Evolutionary conservation across 2,329 filamentous ascomycete species (phyloP), one percentile per base, ranked within the genome.

Genomic region (Aspergillus aculeatinus): DNA sequence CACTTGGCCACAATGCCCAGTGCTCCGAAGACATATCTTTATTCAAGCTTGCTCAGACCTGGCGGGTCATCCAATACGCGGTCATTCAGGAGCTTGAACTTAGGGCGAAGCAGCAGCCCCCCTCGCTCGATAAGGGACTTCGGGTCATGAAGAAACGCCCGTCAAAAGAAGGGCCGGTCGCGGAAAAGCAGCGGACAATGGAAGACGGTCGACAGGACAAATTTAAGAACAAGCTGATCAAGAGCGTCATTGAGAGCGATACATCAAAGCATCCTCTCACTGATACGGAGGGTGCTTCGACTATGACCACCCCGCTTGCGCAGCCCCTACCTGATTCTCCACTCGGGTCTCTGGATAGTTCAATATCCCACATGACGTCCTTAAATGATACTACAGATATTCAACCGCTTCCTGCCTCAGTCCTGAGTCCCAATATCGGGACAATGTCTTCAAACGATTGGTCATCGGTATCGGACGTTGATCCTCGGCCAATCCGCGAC

Each of bases 11-110:
- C 35, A 87, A 87, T 70, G 82, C 82, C 5, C 74, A 79, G 50
- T 78, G 82, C 63, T 83, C 83, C 27, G 78, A 84, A 62, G 74
- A 77, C 59, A 78, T 79, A 35, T 79, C 80, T 44, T 73, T 81
- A 62, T 76, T 81, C 64, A 78, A 81, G 57, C 73, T 85, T 50
- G 82, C 85, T 33, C 82, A 87, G 63, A 84, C 83, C 21, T 88
- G 85, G 85, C 81, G 80, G 57, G 79, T 87, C 23, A 71, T 86
- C 35, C 82, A 81, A 57, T 77, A 79, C 58, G 78, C 80, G 27
- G 76, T 85, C 56, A 68, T 80, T 2, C 77, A 81, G 59, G 82
- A 85, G 60, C 75, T 85, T 29, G 74, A 74, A 58, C 61, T 67
- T 47, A 77, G 76, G 65, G 73, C 73, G 9, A 71, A 76, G 55